These are phyloP conservation scores for Sporothrix inflata DNA, from an alignment of 2,329 filamentous ascomycete species.

Conservation along the genomic window DNA sequence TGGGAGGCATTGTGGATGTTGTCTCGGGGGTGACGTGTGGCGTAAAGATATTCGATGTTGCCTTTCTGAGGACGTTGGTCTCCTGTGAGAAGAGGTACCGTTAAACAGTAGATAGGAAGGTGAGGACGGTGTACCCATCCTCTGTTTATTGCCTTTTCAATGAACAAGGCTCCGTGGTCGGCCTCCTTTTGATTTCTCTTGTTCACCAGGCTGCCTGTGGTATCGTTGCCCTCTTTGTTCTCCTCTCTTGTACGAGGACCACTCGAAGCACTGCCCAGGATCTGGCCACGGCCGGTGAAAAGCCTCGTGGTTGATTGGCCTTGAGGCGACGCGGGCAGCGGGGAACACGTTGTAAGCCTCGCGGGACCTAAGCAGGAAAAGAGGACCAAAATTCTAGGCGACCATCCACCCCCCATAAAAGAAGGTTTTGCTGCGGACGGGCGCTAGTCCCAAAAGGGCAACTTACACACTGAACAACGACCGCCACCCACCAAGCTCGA, in stretches of 20 bases:
- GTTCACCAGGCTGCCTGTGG: background rate
- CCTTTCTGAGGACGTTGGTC: too few species aligned
- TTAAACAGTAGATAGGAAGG: background rate
- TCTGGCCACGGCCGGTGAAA: background rate
- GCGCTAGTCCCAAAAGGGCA: conserved; percentile 11
- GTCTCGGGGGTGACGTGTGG: too few species aligned
- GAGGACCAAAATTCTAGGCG: background rate
- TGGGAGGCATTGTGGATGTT: background rate
- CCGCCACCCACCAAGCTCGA: background rate
- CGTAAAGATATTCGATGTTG: too few species aligned
- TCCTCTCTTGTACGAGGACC: too few species aligned
- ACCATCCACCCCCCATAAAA: background rate
- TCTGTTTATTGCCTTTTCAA: background rate
- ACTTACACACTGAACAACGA: background rate
- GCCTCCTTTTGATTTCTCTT: background rate
- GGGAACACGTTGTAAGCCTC: background rate
- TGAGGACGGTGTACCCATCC: background rate
- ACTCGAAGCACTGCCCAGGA: background rate
- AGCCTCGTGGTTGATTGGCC: background rate
- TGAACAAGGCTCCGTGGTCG: background rate
- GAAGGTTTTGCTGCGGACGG: background rate
- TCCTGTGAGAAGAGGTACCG: background rate
- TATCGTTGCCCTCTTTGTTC: background rate
- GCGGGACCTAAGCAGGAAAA: background rate
- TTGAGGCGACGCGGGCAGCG: background rate